Percentiles rank a stretch among this genome's conserved stretches.
phyloP scores from a whole-genome alignment of 2,329 filamentous ascomycete genomes.

The Colletotrichum musicola region DNA sequence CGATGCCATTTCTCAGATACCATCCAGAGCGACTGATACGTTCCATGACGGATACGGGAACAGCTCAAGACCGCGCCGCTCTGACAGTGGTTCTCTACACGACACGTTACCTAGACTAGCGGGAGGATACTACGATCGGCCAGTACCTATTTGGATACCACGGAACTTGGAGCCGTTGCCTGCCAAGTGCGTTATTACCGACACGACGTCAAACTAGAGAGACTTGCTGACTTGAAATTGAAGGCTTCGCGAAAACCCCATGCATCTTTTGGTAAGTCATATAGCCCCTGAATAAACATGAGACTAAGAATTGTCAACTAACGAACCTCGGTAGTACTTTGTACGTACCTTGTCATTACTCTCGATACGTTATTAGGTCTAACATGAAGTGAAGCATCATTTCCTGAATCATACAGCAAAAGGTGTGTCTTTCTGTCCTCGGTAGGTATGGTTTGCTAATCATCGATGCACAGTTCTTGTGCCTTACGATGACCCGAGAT shows the following conservation, averaged over 20 bases:
- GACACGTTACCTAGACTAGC: constrained; percentile 55
- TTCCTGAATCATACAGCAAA: constrained; percentile 85
- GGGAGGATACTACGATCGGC: constrained; percentile 77
- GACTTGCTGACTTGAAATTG: constrained; percentile 55
- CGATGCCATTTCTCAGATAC: constrained; percentile 68
- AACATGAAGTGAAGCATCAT: constrained; percentile 56
- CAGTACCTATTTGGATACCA: constrained; percentile 71
- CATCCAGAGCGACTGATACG: too few relatives aligned
- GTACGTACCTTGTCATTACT: constrained; percentile 47
- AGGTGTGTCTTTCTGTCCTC: constrained; percentile 53
- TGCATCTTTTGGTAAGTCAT: constrained; percentile 75
- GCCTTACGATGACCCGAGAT: constrained; percentile 64
- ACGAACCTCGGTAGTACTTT: constrained; percentile 57
- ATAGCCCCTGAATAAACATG: background rate
- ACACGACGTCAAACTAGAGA: background rate
- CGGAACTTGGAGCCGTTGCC: constrained; percentile 62
- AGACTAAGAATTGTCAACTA: constrained; percentile 38
- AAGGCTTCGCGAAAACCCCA: constrained; percentile 76
- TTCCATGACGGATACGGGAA: background rate
- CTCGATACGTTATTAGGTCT: background rate
- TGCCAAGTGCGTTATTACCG: constrained; percentile 49
- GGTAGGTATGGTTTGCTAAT: constrained; percentile 21
- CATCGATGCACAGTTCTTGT: constrained; percentile 58
- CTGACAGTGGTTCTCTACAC: too few relatives aligned
- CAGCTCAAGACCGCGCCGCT: background rate